These are phyloP conservation scores for Cryphonectria radicalis DNA, from an alignment of 2,329 filamentous ascomycete species.

Conservation along the genomic window DNA sequence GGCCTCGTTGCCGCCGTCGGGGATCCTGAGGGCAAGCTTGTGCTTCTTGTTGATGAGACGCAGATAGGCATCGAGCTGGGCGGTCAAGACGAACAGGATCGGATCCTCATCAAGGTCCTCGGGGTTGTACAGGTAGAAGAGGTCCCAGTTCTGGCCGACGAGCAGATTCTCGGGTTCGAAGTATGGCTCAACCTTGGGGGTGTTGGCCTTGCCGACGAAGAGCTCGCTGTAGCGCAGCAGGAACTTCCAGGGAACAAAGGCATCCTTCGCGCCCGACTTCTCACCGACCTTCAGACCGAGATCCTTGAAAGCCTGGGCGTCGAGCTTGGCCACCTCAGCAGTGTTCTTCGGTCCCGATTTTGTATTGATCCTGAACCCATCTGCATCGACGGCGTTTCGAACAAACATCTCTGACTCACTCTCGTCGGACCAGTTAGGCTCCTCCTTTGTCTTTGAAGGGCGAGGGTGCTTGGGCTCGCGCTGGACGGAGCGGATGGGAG, in stretches of 20 bases:
- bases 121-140: slow-evolving; percentile 71
- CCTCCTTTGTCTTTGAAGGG: neutral
- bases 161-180: slow-evolving; percentile 63
- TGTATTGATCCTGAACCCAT: neutral
- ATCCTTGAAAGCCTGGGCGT: slow-evolving; percentile 13
- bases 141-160: slow-evolving; percentile 69
- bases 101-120: slow-evolving; percentile 45
- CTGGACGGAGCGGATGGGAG: neutral
- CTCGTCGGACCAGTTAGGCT: slow-evolving; percentile 8
- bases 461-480: slow-evolving; percentile 7
- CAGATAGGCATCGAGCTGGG: slow-evolving; percentile 69
- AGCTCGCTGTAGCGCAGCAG: slow-evolving; percentile 62
- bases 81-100: slow-evolving; percentile 68
- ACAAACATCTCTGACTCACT: slow-evolving; percentile 17
- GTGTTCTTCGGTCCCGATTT: neutral
- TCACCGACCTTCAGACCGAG: slow-evolving; percentile 36
- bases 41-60: slow-evolving; percentile 66
- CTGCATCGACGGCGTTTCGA: neutral
- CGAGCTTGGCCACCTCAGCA: slow-evolving; percentile 8
- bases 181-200: slow-evolving; percentile 51
- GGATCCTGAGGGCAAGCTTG: slow-evolving; percentile 60
- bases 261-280: slow-evolving; percentile 32
- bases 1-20: slow-evolving; percentile 51
- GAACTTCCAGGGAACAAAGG: slow-evolving; percentile 56
- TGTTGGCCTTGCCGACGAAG: slow-evolving; percentile 61